These are phyloP conservation scores for Quillaja saponaria DNA, from an alignment of 306 rosid genomes.

Conservation along the genomic window DNA sequence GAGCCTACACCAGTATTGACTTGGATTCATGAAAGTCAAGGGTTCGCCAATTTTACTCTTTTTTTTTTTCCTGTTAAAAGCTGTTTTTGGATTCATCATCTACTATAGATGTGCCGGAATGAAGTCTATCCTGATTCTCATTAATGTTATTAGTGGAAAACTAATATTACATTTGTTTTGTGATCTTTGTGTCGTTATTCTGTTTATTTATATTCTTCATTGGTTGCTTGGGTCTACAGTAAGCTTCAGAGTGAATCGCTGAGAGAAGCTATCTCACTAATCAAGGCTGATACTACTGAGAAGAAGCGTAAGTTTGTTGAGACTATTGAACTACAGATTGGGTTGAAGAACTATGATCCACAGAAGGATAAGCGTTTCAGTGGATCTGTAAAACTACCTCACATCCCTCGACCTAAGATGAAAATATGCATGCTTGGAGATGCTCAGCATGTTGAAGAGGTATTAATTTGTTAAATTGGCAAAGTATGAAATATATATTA, in stretches of 20 bases:
- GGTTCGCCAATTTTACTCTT: too few species aligned
- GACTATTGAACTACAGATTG: slow-evolving; percentile 84
- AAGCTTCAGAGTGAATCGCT: slow-evolving; percentile 81
- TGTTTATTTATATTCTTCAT: too few species aligned
- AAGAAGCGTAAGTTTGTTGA: slow-evolving; percentile 65
- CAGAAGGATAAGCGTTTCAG: slow-evolving; percentile 91
- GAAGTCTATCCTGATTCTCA: too few species aligned
- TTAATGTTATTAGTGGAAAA: too few species aligned
- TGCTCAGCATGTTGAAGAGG: slow-evolving; percentile 94
- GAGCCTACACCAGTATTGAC: too few species aligned
- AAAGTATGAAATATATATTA: not conserved
- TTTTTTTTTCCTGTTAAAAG: too few species aligned
- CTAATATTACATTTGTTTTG: too few species aligned
- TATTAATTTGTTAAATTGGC: not conserved
- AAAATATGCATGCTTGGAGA: slow-evolving; percentile 91
- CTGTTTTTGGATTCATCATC: too few species aligned
- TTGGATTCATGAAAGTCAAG: too few species aligned
- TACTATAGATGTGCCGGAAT: too few species aligned
- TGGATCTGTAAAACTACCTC: slow-evolving; percentile 79
- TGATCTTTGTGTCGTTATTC: not conserved
- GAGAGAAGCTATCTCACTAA: slow-evolving; percentile 62
- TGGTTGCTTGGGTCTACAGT: slow-evolving; percentile 37
- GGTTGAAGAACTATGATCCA: slow-evolving; percentile 81
- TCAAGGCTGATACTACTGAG: slow-evolving; percentile 52
- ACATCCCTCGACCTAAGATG: slow-evolving; percentile 89